These are phyloP conservation scores for Neurospora cerealis DNA, from an alignment of 495 filamentous ascomycete species.

Conservation along the genomic window DNA sequence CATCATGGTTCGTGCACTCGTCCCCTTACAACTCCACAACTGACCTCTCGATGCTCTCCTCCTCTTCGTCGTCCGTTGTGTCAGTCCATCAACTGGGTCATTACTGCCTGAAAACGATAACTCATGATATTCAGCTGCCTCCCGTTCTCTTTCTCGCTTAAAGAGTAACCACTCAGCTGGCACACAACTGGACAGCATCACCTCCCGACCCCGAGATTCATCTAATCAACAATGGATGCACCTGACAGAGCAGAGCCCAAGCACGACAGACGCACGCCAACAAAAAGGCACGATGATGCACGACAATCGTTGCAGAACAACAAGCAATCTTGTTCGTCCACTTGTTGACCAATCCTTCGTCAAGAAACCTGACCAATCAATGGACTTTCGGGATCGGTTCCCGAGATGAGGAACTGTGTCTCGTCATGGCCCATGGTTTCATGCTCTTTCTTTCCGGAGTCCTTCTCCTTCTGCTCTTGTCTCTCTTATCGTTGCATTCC, in stretches of 20 bases:
- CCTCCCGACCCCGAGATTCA: not conserved
- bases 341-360: not conserved
- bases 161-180: not conserved
- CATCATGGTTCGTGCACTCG: not conserved
- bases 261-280: not conserved
- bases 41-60: not conserved
- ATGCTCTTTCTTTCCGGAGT: not conserved
- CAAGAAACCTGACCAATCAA: not conserved
- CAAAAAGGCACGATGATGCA: not conserved
- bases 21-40: not conserved
- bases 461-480: not conserved
- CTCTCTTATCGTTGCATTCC: not conserved
- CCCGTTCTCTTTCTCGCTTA: not conserved
- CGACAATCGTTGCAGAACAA: not conserved
- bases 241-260: not conserved
- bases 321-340: not conserved
- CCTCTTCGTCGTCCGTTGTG: not conserved
- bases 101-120: not conserved
- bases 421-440: not conserved
- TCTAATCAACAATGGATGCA: not conserved
- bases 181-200: not conserved
- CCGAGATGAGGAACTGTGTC: not conserved
- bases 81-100: not conserved
- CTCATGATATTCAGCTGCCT: not conserved
- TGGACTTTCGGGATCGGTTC: not conserved